Base-by-base conservation (phyloP, 1,284 basidiomycete genomes). In the Lentinus polychrous region DNA sequence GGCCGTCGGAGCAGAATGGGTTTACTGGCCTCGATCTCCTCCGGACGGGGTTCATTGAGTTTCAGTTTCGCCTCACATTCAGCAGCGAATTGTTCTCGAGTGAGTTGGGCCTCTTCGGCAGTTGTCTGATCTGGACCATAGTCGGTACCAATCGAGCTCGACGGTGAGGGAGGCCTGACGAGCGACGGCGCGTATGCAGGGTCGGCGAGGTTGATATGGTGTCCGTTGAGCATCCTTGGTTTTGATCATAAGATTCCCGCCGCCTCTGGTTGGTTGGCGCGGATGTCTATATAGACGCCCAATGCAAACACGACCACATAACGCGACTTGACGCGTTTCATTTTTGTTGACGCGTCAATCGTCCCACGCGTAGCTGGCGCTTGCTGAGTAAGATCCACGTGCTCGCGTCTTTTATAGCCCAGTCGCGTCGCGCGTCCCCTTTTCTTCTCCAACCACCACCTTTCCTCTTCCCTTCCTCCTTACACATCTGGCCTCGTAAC, bases 81-180 rank as follows among this genome's bases (percentile, higher is more conserved):
- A 47, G 62, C 61, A 52, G 75, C 74, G 54, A 86, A 81, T 0
- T 65, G 72, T 24, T 63, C 59, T 45, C 77, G 70, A 39, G 66
- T 67, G 34, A 83, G 60, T 45, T 79, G 80, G 8, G 61, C 61
- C 56, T 87, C 84, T 11, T 74, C 77, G 18, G 66, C 62, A 12
- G 70, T 69, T 1, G 81, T 83, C 55, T 80, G 76, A 60, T 87
- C 85, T 20, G 70, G 70, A 6, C 71, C 75, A 49, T 85, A 82
- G 7, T 74, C 68, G 24, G 83, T 85, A 45, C 81, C 83, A 37
- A 88, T 73, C 5, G 85, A 85, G 52, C 81, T 84, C 12, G 81
- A 76, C 15, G 85, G 85, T 2, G 85, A 87, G 1, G 83, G 74
- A 4, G 78, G 73, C 17, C 83, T 79, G 33, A 85, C 70, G 41